Base-by-base conservation (phyloP, 2,329 filamentous ascomycete species). In the Nothophaeocryptopus gaeumannii region DNA sequence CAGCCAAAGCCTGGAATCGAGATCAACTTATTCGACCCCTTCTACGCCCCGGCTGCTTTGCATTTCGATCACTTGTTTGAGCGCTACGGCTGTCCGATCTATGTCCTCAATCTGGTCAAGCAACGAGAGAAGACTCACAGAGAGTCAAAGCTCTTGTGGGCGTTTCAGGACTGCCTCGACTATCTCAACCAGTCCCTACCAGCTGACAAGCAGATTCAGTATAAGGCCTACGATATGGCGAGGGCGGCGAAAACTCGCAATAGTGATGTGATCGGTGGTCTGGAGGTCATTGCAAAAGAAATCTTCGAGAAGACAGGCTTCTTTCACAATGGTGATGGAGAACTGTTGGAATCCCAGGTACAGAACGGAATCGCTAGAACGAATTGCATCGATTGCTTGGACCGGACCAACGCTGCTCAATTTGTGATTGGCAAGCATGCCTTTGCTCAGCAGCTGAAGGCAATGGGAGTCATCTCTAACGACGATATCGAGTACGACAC, bases 211-310 rank as follows among this genome's bases (percentile, higher is more conserved):
- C 89, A 89, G 66, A 95, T 99, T 44, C 82, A 92, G 8, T 92
- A 99, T 68, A 89, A 93, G 62, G 90, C 92, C 2, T 99, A 93
- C 83, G 93, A 99, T 67, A 99, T 99, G 93, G 96, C 91, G 54
- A 81, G 93, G 51, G 92, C 93, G 5, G 89, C 92, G 13, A 99
- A 99, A 71, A 85, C 76, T 14, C 85, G 88, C 32, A 91, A 93
- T 50, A 88, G 95, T 63, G 91, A 99, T 72, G 93, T 99, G 2
- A 97, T 99, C 59, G 86, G 86, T 16, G 95, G 88, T 1, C 78
- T 99, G 3, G 93, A 99, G 68, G 78, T 79, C 46, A 96, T 97
- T 59, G 91, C 90, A 1, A 89, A 95, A 64, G 86, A 90, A 20
- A 89, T 97, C 1, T 78, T 99, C 38, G 81, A 80, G 1, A 85